phyloP scores from a whole-genome alignment of 2,329 filamentous ascomycete genomes.

The Trichothecium sympodiale region DNA sequence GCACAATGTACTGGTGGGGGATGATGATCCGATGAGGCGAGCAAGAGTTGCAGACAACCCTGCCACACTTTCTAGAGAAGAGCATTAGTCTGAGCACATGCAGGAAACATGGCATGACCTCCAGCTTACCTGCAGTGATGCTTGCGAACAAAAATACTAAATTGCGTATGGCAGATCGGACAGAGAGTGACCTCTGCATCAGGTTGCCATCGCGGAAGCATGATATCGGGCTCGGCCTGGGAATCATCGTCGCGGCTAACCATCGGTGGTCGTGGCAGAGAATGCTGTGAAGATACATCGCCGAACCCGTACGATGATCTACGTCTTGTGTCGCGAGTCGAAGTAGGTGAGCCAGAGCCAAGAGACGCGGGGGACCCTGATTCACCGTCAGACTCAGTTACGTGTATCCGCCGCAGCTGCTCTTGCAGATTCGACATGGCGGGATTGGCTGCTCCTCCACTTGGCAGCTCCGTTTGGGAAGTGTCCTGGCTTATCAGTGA shows the following conservation, averaged over 20 bases:
- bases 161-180: slow-evolving; percentile 70
- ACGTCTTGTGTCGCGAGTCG: too few species aligned
- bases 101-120: background rate
- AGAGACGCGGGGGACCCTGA: too few species aligned
- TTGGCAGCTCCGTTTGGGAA: too few species aligned
- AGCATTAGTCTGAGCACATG: background rate
- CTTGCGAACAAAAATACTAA: slow-evolving; percentile 77
- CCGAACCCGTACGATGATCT: too few species aligned
- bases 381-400: too few species aligned
- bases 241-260: background rate
- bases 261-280: background rate
- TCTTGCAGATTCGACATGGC: too few species aligned
- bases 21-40: slow-evolving; percentile 94
- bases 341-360: too few species aligned
- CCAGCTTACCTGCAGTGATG: slow-evolving; percentile 70
- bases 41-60: slow-evolving; percentile 81
- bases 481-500: too few species aligned
- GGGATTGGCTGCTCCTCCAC: too few species aligned
- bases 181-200: slow-evolving; percentile 74
- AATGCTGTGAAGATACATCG: too few species aligned
- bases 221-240: slow-evolving; percentile 26
- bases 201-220: slow-evolving; percentile 75
- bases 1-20: slow-evolving; percentile 84
- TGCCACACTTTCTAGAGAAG: slow-evolving; percentile 64
- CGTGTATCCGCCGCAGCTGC: too few species aligned